phyloP scores from a whole-genome alignment of 768 basidiomycete species.

The Collybia sordida region DNA sequence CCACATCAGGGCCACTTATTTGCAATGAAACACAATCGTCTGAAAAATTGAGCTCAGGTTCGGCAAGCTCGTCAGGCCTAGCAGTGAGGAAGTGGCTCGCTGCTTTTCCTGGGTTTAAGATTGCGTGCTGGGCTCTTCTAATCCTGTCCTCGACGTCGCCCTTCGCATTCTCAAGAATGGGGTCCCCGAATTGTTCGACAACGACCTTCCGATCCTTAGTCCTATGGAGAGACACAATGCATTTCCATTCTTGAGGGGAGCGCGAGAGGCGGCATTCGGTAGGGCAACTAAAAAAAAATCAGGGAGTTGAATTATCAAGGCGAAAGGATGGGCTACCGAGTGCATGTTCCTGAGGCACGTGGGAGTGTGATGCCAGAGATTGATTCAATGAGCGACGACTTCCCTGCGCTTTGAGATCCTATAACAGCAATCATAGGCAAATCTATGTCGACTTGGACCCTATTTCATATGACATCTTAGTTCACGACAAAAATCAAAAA shows the following conservation, averaged over 20 bases:
- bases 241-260: slow-evolving; percentile 44
- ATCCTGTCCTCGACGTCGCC: slow-evolving; percentile 64
- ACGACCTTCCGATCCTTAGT: slow-evolving; percentile 38
- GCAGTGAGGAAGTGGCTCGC: slow-evolving; percentile 36
- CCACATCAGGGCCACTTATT: slow-evolving; percentile 58
- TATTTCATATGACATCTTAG: slow-evolving; percentile 20
- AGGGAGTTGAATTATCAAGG: neutral
- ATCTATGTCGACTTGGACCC: slow-evolving; percentile 69
- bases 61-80: slow-evolving; percentile 23
- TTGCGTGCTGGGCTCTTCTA: slow-evolving; percentile 61
- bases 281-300: slow-evolving; percentile 41
- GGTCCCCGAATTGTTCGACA: slow-evolving; percentile 41
- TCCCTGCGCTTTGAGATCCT: slow-evolving; percentile 73
- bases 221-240: slow-evolving; percentile 47
- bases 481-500: neutral
- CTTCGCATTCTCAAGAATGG: slow-evolving; percentile 44
- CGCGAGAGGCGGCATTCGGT: slow-evolving; percentile 55
- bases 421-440: slow-evolving; percentile 73
- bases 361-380: slow-evolving; percentile 74
- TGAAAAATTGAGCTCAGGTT: slow-evolving; percentile 42
- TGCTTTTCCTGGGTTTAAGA: slow-evolving; percentile 52
- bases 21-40: slow-evolving; percentile 57
- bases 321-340: slow-evolving; percentile 44
- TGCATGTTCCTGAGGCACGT: slow-evolving; percentile 73
- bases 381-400: slow-evolving; percentile 75